Evolutionary conservation across 2,329 filamentous ascomycete species (phyloP), one percentile per base, ranked within the genome.

Genomic region (Pseudocercospora eumusae): DNA sequence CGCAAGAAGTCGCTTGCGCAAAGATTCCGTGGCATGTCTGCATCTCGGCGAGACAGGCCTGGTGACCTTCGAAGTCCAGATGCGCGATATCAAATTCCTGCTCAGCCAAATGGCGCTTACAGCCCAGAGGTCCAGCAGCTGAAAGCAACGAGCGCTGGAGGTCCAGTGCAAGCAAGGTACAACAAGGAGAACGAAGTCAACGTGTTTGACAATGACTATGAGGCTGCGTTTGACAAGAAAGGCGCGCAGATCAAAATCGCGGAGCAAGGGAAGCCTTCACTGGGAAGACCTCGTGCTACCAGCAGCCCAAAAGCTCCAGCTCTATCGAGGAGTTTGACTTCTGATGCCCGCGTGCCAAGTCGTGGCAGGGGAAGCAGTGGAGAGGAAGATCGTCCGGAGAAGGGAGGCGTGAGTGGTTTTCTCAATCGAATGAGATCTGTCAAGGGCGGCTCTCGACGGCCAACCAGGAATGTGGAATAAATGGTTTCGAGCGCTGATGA

Each of bases 1-100:
- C 88, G 95, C 63, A 98, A 97, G 83, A 97, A 97, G 81, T 97
- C 93, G 27, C 82, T 99, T 63, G 95, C 92, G 2, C 92, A 97
- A 75, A 90, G 93, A 60, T 89, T 99, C 74, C 89, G 92, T 44
- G 89, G 91, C 66, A 92, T 96, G 71, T 91, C 88, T 74, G 88
- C 87, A 64, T 84, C 84, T n/a, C 84, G 84, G 8, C 85, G 86
- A 55, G 74, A 76, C 27, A 72, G 68, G 45, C 58, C 63, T n/a
- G 64, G 60, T 27, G 70, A 69, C 27, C 67, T 74, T 23, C 75
- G 76, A 28, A 79, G 77, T 21, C 80, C 85, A n/a, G 81, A 83
- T 25, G 84, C 86, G 44, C 83, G 89, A 52, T 80, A 79, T 60
- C 62, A 66, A 28, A 54, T 54, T 54, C 52, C 52, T 20, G 52